Conservation (phyloP, 1,139 yeast genomes). For the Waltiozyma sp. region DNA sequence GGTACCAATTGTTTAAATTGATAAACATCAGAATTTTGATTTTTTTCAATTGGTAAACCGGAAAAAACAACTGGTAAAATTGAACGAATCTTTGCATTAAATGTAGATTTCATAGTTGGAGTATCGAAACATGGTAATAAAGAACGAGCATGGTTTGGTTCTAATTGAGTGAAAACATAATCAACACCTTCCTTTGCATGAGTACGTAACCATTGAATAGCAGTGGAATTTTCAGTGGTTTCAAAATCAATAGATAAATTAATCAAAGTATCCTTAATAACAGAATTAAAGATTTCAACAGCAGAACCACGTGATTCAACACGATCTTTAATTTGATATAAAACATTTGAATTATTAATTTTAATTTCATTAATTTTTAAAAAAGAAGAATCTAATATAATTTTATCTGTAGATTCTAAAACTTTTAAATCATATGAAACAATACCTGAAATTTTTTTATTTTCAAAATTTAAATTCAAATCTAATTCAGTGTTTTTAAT, state of each 20-base stretch:
- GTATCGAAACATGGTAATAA: slow-evolving; percentile 88
- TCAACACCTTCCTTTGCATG: slow-evolving; percentile 50
- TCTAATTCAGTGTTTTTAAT: slow-evolving; percentile 42
- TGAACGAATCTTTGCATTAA: slow-evolving; percentile 49
- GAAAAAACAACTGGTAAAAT: slow-evolving; percentile 61
- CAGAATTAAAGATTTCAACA: slow-evolving; percentile 28
- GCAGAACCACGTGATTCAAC: slow-evolving; percentile 62
- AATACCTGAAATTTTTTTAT: slow-evolving; percentile 40
- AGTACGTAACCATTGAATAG: slow-evolving; percentile 73
- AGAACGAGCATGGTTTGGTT: slow-evolving; percentile 84
- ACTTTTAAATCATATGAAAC: slow-evolving; percentile 37
- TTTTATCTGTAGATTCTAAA: slow-evolving; percentile 19
- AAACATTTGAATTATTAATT: slow-evolving; percentile 29
- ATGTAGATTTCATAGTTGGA: slow-evolving; percentile 69
- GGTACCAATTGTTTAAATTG: slow-evolving; percentile 66
- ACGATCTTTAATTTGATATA: slow-evolving; percentile 35
- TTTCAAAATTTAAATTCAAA: slow-evolving; percentile 45
- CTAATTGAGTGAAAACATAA: slow-evolving; percentile 81
- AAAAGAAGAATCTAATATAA: slow-evolving; percentile 62
- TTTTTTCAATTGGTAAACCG: slow-evolving; percentile 30
- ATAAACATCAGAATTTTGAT: slow-evolving; percentile 20
- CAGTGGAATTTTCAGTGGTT: slow-evolving; percentile 72
- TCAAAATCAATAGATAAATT: slow-evolving; percentile 38
- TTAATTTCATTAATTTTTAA: slow-evolving; percentile 37
- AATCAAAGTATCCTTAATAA: slow-evolving; percentile 16